Evolutionary conservation across 768 basidiomycete genomes (phyloP).

Genomic region (Lactarius quietus): DNA sequence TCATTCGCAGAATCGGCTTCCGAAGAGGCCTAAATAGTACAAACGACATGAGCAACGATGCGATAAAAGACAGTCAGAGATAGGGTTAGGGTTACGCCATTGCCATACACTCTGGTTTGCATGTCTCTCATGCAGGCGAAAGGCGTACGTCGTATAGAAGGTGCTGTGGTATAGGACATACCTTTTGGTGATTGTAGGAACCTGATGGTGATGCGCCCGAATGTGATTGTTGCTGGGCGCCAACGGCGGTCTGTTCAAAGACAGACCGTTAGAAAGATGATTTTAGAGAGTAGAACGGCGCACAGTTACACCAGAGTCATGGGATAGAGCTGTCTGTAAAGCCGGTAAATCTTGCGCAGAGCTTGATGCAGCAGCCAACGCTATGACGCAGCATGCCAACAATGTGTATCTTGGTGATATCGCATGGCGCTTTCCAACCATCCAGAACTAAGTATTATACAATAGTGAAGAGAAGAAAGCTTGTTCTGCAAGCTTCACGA

Average conservation of each 20-base stretch:
- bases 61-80: slow-evolving; percentile 3
- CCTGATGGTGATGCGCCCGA: slow-evolving; percentile 6
- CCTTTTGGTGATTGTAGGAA: slow-evolving; percentile 7
- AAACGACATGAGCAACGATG: neutral
- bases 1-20: slow-evolving; percentile 22
- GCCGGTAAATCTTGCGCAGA: slow-evolving; percentile 22
- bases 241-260: slow-evolving; percentile 6
- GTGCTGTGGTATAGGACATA: neutral
- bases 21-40: slow-evolving; percentile 2
- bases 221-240: neutral
- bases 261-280: neutral
- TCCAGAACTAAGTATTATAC: neutral
- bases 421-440: slow-evolving; percentile 17
- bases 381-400: slow-evolving; percentile 33
- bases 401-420: slow-evolving; percentile 30
- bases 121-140: neutral
- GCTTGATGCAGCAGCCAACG: slow-evolving; percentile 29
- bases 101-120: neutral
- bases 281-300: neutral
- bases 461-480: neutral
- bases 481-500: too few species aligned
- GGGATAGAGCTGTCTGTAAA: slow-evolving; percentile 14
- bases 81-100: slow-evolving; percentile 20
- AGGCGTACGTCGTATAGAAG: neutral
- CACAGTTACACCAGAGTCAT: slow-evolving; percentile 13